Evolutionary conservation across 2,329 filamentous ascomycete genomes (phyloP).

Genomic region (Fusarium phyllophilum): DNA sequence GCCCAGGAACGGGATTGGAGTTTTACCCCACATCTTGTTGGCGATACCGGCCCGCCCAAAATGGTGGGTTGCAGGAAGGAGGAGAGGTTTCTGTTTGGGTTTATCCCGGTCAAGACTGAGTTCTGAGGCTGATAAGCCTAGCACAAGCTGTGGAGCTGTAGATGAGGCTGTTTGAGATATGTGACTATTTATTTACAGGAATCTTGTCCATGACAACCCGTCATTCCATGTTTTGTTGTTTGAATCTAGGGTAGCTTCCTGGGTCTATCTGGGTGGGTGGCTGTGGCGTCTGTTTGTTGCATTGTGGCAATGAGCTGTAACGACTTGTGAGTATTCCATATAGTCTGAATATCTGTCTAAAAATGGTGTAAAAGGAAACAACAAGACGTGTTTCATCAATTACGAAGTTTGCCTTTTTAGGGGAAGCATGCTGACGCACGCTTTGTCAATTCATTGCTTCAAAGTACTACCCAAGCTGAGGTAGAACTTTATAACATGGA

Average conservation of each 20-base stretch:
- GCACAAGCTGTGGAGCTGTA: conserved; percentile 22
- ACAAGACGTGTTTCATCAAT: not conserved
- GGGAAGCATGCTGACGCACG: not conserved
- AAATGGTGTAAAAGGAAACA: not conserved
- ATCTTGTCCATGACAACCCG: not conserved
- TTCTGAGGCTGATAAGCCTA: not conserved
- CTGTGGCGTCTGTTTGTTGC: conserved; percentile 11
- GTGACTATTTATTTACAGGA: not conserved
- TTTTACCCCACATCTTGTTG: conserved; percentile 43
- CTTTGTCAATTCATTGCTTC: not conserved
- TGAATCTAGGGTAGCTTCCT: conserved; percentile 14
- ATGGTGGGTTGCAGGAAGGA: conserved; percentile 31
- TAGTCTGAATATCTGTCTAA: not conserved
- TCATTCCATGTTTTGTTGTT: not conserved
- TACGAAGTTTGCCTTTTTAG: not conserved
- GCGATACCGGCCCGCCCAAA: conserved; percentile 43
- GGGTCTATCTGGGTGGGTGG: not conserved
- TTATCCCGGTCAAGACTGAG: conserved; percentile 6
- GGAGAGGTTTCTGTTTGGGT: not conserved
- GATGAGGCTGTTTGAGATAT: not conserved
- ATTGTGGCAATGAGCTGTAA: conserved; percentile 14
- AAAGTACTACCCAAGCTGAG: not conserved
- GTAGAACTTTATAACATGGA: not conserved
- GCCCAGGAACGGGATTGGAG: conserved; percentile 17
- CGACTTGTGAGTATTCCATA: not conserved